Evolutionary conservation across 140 eudicot species (phyloP).

Genomic region (Oenanthe javanica): DNA sequence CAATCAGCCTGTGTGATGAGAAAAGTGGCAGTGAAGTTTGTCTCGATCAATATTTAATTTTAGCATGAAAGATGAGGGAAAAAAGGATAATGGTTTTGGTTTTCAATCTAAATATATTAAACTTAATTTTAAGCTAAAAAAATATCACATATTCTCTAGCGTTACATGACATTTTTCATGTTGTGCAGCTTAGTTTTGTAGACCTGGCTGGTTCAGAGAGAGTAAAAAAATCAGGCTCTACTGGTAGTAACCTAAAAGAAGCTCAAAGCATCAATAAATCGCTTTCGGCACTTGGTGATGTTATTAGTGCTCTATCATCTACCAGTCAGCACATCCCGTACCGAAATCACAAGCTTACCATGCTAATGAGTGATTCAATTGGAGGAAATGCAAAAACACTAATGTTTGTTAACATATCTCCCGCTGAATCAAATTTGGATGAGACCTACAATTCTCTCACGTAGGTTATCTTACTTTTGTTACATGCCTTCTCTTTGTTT

Average conservation of each 20-base stretch:
- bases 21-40: background rate
- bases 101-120: background rate
- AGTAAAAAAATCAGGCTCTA: constrained; percentile 88
- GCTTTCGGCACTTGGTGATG: constrained; percentile 96
- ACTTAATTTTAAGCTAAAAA: background rate
- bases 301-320: constrained; percentile 81
- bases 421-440: constrained; percentile 87
- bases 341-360: constrained; percentile 85
- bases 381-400: constrained; percentile 97
- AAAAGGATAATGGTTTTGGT: background rate
- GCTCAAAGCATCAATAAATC: constrained; percentile 98
- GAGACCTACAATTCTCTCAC: constrained; percentile 85
- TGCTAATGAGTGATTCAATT: constrained; percentile 96
- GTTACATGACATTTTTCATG: background rate
- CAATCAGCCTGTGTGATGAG: background rate
- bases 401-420: constrained; percentile 95
- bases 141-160: background rate
- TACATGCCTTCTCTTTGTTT: background rate
- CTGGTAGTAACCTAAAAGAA: constrained; percentile 79
- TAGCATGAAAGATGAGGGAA: background rate
- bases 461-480: constrained; percentile 36
- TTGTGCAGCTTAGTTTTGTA: constrained; percentile 85
- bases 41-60: background rate
- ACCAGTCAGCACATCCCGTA: constrained; percentile 90
- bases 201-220: constrained; percentile 99